Conservation (phyloP, 1,284 basidiomycete species). For the Sporisorium exsertum region DNA sequence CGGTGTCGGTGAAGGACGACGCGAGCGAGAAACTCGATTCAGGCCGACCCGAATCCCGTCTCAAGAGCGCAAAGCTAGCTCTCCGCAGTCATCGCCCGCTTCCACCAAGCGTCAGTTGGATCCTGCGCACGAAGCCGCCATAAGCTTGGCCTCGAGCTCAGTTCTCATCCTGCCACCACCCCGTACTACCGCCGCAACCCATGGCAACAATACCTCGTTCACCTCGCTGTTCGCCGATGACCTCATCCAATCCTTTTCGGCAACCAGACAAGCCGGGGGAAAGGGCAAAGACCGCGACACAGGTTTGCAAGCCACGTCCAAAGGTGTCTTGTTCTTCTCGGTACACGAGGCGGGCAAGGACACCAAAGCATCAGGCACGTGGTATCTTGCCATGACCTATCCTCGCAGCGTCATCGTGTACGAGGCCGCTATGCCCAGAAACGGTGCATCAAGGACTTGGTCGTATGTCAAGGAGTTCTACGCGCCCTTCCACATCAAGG, state of each 20-base stretch:
- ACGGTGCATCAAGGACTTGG: slow-evolving; percentile 45
- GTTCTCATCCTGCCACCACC: slow-evolving; percentile 44
- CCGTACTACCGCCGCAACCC: slow-evolving; percentile 12
- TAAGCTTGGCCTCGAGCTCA: slow-evolving; percentile 42
- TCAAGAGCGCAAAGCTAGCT: neutral
- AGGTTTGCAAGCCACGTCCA: slow-evolving; percentile 29
- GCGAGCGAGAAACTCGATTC: neutral
- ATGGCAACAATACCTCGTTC: slow-evolving; percentile 31
- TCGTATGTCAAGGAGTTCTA: slow-evolving; percentile 56
- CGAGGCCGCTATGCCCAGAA: slow-evolving; percentile 46
- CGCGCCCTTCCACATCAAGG: slow-evolving; percentile 49
- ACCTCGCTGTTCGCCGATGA: slow-evolving; percentile 51
- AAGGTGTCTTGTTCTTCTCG: slow-evolving; percentile 55
- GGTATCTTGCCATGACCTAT: slow-evolving; percentile 57
- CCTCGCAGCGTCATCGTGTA: slow-evolving; percentile 54
- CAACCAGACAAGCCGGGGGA: slow-evolving; percentile 11
- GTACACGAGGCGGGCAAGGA: slow-evolving; percentile 52
- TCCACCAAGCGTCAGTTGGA: slow-evolving; percentile 16
- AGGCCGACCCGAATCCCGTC: neutral
- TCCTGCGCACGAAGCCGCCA: slow-evolving; percentile 27
- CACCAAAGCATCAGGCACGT: slow-evolving; percentile 54
- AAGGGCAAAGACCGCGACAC: slow-evolving; percentile 44
- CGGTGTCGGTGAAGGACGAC: neutral
- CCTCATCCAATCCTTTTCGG: slow-evolving; percentile 25
- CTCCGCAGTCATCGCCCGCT: slow-evolving; percentile 14